A percentile compares a stretch with the other conserved stretches of the same genome.
These are phyloP conservation scores for Allium sativum DNA, from an alignment of 106 monocot species.

Conservation along the genomic window DNA sequence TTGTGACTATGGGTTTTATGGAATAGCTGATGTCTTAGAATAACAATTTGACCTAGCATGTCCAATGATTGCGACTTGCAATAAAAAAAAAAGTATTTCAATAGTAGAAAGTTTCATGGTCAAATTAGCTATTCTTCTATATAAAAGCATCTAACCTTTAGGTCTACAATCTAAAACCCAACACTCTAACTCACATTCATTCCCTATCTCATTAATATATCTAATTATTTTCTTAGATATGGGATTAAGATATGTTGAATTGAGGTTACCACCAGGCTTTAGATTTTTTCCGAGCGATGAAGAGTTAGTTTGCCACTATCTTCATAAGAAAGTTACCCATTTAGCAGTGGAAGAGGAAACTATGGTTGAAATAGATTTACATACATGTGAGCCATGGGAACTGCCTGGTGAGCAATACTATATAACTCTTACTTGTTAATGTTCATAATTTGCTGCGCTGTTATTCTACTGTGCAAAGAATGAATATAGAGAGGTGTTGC, in stretches of 20 bases:
- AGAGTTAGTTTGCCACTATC: slow-evolving; percentile 84
- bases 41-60: not conserved
- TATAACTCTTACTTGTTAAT: too few relatives aligned
- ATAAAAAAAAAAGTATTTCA: slow-evolving; percentile 1
- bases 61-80: slow-evolving; percentile 2
- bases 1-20: slow-evolving; percentile 6
- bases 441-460: too few relatives aligned
- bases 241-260: slow-evolving; percentile 64
- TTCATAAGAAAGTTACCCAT: slow-evolving; percentile 67
- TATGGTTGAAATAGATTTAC: slow-evolving; percentile 85
- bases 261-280: slow-evolving; percentile 76
- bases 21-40: slow-evolving; percentile 7
- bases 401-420: slow-evolving; percentile 51
- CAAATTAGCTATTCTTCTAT: slow-evolving; percentile 1
- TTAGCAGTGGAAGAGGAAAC: slow-evolving; percentile 41
- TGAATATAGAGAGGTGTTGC: not conserved
- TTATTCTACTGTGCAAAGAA: not conserved
- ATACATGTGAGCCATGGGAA: slow-evolving; percentile 82
- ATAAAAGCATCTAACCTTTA: slow-evolving; percentile 3
- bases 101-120: not conserved
- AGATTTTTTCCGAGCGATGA: slow-evolving; percentile 91
- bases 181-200: slow-evolving; percentile 1
- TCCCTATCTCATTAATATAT: not conserved
- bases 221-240: slow-evolving; percentile 10
- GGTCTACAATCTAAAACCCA: not conserved